A percentile compares a stretch with the other conserved stretches of the same genome.
These are phyloP conservation scores for Helotiales sp. DNA, from an alignment of 2,329 filamentous ascomycete species.

Conservation along the genomic window DNA sequence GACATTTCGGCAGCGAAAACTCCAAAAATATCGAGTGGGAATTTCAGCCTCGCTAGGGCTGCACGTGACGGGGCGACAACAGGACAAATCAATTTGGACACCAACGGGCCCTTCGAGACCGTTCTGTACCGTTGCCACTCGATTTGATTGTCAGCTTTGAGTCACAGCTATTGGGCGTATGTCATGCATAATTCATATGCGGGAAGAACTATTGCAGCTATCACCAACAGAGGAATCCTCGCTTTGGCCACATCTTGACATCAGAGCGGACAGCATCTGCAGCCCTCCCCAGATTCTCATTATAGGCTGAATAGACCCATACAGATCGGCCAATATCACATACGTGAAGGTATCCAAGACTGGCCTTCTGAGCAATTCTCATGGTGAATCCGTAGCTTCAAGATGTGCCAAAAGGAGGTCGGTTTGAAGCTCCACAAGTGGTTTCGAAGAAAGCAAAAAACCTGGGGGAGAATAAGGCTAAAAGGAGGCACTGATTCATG, in stretches of 20 bases:
- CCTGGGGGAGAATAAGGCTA: constrained; percentile 13
- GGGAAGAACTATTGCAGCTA: constrained; percentile 17
- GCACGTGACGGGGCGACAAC: neutral
- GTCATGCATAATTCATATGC: constrained; percentile 22
- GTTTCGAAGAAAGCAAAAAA: constrained; percentile 11
- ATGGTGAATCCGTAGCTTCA: neutral
- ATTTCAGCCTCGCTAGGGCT: constrained; percentile 14
- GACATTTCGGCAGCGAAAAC: constrained; percentile 5
- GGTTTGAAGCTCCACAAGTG: neutral
- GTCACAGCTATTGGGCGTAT: neutral
- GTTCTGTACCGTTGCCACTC: constrained; percentile 2
- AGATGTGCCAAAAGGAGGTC: neutral
- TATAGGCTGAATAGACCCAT: constrained; percentile 29
- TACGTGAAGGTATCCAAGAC: neutral
- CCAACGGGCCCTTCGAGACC: neutral
- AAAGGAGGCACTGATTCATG: constrained; percentile 13
- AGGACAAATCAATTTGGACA: neutral
- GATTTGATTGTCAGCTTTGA: neutral
- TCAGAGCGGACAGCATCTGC: constrained; percentile 19
- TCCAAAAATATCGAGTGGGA: constrained; percentile 17
- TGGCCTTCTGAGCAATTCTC: neutral
- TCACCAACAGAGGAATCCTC: constrained; percentile 16
- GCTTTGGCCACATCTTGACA: constrained; percentile 23
- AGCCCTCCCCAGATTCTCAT: constrained; percentile 12
- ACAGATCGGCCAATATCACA: constrained; percentile 27